Conservation (phyloP, 208 protist genomes). For the Lotmaria passim region DNA sequence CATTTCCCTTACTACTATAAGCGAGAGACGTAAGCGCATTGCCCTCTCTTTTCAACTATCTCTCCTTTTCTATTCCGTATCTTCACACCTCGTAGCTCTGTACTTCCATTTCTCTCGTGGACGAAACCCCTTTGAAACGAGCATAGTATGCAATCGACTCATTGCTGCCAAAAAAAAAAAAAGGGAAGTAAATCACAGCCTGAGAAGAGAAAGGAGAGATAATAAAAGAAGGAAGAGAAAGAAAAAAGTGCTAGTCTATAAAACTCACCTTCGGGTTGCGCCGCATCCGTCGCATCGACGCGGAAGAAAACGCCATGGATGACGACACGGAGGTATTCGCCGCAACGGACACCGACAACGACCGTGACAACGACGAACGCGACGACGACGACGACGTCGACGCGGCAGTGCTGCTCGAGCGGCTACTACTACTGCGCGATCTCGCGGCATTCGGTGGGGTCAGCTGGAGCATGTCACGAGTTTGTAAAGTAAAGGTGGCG, state of each 20-base stretch:
- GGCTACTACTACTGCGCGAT: background rate
- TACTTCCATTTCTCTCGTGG: background rate
- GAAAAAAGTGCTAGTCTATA: background rate
- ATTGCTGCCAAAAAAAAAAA: background rate
- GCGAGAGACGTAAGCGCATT: too few species aligned
- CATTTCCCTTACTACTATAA: too few species aligned
- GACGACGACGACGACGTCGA: background rate
- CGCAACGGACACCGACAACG: too few species aligned
- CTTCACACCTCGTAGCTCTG: too few species aligned
- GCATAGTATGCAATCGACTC: too few species aligned
- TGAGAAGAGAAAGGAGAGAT: background rate
- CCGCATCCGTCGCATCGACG: slow-evolving; percentile 14
- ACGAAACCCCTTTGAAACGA: too few species aligned
- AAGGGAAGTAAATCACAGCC: background rate
- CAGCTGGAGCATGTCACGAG: background rate
- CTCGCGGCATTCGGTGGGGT: background rate
- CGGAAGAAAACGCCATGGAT: too few species aligned
- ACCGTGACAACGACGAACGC: too few species aligned
- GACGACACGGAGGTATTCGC: too few species aligned
- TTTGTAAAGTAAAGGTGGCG: background rate
- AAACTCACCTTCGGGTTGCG: slow-evolving; percentile 24
- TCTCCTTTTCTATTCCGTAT: too few species aligned
- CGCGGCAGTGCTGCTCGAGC: background rate
- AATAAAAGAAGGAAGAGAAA: background rate
- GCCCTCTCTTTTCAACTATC: too few species aligned